Evolutionary conservation across 306 rosid species (phyloP), one percentile per base, ranked within the genome.

Genomic region (Begonia peltatifolia): DNA sequence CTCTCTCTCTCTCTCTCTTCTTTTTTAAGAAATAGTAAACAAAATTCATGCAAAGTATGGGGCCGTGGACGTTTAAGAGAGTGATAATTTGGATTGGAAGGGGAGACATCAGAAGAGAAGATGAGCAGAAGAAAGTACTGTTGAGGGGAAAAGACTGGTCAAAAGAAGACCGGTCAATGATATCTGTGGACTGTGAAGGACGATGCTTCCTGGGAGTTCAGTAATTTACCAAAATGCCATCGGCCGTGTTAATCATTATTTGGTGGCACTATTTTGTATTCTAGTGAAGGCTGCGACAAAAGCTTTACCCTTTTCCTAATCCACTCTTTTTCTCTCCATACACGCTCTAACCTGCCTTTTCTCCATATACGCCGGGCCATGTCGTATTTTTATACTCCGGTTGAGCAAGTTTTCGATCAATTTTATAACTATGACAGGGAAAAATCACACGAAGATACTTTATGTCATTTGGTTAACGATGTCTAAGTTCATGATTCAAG

Each of bases 121-220:
- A 13, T 18, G 12, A 53, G 20, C 23, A 41, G 22, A 30, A 6
- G 55, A 58, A 62, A 42, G 43, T 57, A 55, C 73, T 62, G 23
- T 20, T 20, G 23, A 20, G 23, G 2, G 23, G 23, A 57, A 50
- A 62, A 67, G 77, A 66, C 77, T 59, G 63, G 77, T 72, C 76
- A 71, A 66, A 48, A 65, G 54, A 65, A 60, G 76, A 71, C 76
- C 61, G 41, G 71, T 71, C 77, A 72, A 72, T 62, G 73, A 62
- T 67, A 59, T 51, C 48, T 63, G 43, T 63, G 54, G 12, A 16
- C 48, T 63, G 43, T 63, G 54, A 14, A 16, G 30, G 9, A 2
- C 44, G 14, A 20, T 20, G 38, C 46, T 53, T 46, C 38, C 53
- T n/a, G 56, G 17, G 54, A 10, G 59, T 7, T 63, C 57, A 42